Evolutionary conservation across 495 filamentous ascomycete genomes (phyloP).

Genomic region (Aspergillus steynii): DNA sequence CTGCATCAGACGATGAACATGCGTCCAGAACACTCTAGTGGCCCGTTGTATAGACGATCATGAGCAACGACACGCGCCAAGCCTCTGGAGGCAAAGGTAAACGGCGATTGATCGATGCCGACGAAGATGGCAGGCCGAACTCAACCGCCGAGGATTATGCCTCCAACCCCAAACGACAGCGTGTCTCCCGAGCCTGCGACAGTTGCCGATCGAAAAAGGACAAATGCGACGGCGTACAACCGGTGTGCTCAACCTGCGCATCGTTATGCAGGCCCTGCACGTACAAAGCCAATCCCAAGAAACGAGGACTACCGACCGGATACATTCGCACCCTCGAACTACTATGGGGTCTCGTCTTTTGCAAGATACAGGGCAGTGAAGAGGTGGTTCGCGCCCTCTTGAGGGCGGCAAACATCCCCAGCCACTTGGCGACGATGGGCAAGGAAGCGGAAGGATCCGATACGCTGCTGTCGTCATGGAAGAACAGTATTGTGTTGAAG

Average conservation of each 20-base stretch:
- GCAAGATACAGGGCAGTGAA: slow-evolving; percentile 45
- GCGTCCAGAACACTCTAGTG: slow-evolving; percentile 34
- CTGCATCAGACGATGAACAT: slow-evolving; percentile 35
- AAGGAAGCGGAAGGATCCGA: slow-evolving; percentile 47
- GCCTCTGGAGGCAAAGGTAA: slow-evolving; percentile 36
- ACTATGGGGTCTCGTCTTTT: slow-evolving; percentile 44
- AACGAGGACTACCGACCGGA: slow-evolving; percentile 55
- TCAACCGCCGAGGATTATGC: slow-evolving; percentile 28
- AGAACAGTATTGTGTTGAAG: slow-evolving; percentile 52
- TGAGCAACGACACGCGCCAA: slow-evolving; percentile 46
- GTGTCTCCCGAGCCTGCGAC: slow-evolving; percentile 66
- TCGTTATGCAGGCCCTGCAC: slow-evolving; percentile 61
- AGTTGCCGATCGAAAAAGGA: slow-evolving; percentile 65
- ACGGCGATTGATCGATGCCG: slow-evolving; percentile 34
- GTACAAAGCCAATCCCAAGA: slow-evolving; percentile 69
- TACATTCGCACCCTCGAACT: slow-evolving; percentile 44
- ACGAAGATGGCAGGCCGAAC: slow-evolving; percentile 32
- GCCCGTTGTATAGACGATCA: slow-evolving; percentile 42
- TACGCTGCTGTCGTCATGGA: slow-evolving; percentile 53
- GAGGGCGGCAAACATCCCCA: slow-evolving; percentile 40
- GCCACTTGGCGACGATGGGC: slow-evolving; percentile 44
- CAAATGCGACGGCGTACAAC: slow-evolving; percentile 66
- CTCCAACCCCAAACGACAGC: slow-evolving; percentile 42
- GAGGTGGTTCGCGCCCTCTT: slow-evolving; percentile 44
- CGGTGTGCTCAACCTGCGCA: slow-evolving; percentile 63